phyloP scores from a whole-genome alignment of 805 yeast genomes.

The Candida koratica region DNA sequence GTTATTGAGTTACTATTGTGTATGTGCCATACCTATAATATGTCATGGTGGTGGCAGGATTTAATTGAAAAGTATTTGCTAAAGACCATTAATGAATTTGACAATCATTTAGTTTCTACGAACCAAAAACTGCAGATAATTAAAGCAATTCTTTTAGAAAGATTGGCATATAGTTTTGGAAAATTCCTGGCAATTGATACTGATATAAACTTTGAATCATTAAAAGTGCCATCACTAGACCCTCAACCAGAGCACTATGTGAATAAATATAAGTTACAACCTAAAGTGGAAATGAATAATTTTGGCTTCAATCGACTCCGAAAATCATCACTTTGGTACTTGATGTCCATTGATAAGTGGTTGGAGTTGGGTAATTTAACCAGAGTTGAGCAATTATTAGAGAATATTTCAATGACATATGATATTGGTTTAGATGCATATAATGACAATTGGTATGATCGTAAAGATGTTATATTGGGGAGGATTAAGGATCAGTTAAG shows the following conservation, averaged over 20 bases:
- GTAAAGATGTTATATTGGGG: conserved; percentile 29
- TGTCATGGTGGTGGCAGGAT: conserved; percentile 45
- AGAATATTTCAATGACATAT: conserved; percentile 25
- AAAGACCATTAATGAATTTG: conserved; percentile 44
- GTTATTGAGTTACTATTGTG: conserved; percentile 67
- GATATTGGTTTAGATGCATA: conserved; percentile 15
- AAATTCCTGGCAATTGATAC: conserved; percentile 28
- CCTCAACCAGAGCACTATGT: conserved; percentile 19
- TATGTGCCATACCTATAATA: conserved; percentile 37
- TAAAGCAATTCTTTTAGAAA: conserved; percentile 41
- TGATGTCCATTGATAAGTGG: conserved; percentile 75
- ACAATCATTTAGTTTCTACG: conserved; percentile 35
- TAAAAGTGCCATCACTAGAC: not conserved
- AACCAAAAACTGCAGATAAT: conserved; percentile 45
- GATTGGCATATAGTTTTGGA: conserved; percentile 45
- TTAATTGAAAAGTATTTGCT: conserved; percentile 42
- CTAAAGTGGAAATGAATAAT: conserved; percentile 34
- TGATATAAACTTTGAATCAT: conserved; percentile 11
- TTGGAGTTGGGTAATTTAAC: conserved; percentile 22
- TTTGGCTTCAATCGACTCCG: conserved; percentile 60
- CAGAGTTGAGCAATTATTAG: conserved; percentile 25
- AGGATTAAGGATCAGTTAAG: conserved; percentile 11
- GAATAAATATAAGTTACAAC: conserved; percentile 33
- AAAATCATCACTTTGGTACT: conserved; percentile 72
- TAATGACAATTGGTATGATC: conserved; percentile 30